These are phyloP conservation scores for Chrysoporthe puriensis DNA, from an alignment of 2,329 filamentous ascomycete species.

Conservation along the genomic window DNA sequence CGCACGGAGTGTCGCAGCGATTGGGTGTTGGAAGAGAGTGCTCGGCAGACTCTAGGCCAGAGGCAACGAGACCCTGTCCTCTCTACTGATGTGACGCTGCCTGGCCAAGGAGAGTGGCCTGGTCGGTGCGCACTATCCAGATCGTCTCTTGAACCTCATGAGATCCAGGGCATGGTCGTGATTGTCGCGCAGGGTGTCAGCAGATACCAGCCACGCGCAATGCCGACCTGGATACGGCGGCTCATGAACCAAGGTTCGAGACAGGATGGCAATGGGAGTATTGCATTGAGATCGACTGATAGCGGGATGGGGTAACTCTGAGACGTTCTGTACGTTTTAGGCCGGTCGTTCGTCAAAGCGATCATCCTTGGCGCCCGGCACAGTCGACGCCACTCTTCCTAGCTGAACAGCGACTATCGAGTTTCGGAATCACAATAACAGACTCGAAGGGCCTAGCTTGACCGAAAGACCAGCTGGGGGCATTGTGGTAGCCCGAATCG, in stretches of 20 bases:
- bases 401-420: too few relatives aligned
- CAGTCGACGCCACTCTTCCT: background rate
- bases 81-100: background rate
- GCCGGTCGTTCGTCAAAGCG: constrained; percentile 39
- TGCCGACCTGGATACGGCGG: constrained; percentile 20
- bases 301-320: constrained; percentile 30
- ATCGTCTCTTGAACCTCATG: background rate
- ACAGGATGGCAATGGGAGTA: background rate
- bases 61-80: background rate
- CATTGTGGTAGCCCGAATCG: too few relatives aligned
- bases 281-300: constrained; percentile 19
- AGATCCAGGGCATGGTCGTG: background rate
- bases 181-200: constrained; percentile 6
- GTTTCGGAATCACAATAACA: too few relatives aligned
- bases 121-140: background rate
- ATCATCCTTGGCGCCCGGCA: constrained; percentile 18
- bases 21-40: background rate
- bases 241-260: constrained; percentile 33
- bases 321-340: constrained; percentile 44
- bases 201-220: constrained; percentile 4
- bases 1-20: background rate
- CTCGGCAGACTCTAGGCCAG: too few relatives aligned
- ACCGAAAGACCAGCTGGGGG: too few relatives aligned
- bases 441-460: too few relatives aligned
- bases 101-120: background rate